A percentile compares a stretch with the other conserved stretches of the same genome.
These are phyloP conservation scores for Isabelozyma rhagii DNA, from an alignment of 805 yeast genomes.

Conservation along the genomic window DNA sequence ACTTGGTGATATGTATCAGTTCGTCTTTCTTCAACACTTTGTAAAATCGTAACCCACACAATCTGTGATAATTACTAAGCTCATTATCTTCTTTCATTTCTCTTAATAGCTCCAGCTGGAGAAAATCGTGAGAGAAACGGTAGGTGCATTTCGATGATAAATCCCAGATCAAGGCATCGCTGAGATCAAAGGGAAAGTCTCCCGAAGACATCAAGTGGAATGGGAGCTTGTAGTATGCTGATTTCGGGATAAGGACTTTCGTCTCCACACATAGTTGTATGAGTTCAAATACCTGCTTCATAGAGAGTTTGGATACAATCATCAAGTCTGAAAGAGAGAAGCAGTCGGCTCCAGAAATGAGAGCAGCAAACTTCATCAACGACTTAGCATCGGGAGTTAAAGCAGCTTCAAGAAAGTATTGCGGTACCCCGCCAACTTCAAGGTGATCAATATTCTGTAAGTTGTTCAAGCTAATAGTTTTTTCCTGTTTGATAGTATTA, in stretches of 20 bases:
- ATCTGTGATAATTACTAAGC: constrained; percentile 28
- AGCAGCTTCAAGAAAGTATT: constrained; percentile 10
- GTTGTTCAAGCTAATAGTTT: constrained; percentile 4
- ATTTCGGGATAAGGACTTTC: constrained; percentile 34
- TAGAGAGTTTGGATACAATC: constrained; percentile 31
- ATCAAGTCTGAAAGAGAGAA: constrained; percentile 38
- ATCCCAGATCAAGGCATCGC: constrained; percentile 26
- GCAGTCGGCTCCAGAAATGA: constrained; percentile 33
- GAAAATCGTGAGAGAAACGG: constrained; percentile 39
- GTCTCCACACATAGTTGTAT: constrained; percentile 30
- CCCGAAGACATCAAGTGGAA: constrained; percentile 32
- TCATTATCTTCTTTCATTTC: constrained; percentile 22
- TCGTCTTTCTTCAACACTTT: constrained; percentile 15
- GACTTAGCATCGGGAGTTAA: constrained; percentile 11
- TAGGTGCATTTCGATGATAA: constrained; percentile 35
- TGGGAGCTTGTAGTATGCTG: constrained; percentile 46
- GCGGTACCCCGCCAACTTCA: constrained; percentile 11
- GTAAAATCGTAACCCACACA: constrained; percentile 41
- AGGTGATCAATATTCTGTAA: background rate
- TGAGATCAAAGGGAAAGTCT: constrained; percentile 24
- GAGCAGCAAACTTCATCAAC: constrained; percentile 39
- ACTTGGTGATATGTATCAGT: constrained; percentile 12
- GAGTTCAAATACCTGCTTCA: constrained; percentile 27
- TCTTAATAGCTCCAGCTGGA: constrained; percentile 28
- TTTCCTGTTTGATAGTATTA: constrained; percentile 2